Percentiles rank a stretch among this genome's conserved stretches.
These are phyloP conservation scores for Leccinum aurantiacum DNA, from an alignment of 768 basidiomycete species.

Conservation along the genomic window DNA sequence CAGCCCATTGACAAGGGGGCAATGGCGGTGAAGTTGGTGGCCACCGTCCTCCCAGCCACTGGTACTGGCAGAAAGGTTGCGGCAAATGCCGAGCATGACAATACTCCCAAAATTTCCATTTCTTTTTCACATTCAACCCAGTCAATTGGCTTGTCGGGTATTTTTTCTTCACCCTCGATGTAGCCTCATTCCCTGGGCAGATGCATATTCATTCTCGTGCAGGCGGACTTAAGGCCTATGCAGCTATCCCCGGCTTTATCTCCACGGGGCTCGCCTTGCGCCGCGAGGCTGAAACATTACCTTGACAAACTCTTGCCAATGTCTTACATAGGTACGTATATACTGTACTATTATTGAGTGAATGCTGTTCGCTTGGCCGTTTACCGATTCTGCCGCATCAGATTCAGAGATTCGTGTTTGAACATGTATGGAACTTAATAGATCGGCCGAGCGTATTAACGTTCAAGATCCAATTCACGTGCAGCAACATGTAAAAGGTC, in stretches of 20 bases:
- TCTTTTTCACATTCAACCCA: conserved; percentile 14
- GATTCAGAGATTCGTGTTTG: neutral
- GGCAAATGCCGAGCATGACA: conserved; percentile 2
- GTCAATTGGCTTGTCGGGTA: conserved; percentile 32
- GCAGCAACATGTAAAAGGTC: neutral
- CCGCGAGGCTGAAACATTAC: conserved; percentile 13
- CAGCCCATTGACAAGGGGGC: neutral
- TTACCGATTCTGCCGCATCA: neutral
- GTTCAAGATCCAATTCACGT: neutral
- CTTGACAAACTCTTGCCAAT: neutral
- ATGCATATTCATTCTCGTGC: conserved; percentile 18
- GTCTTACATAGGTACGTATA: conserved; percentile 13
- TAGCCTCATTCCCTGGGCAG: conserved; percentile 38
- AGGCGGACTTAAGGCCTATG: neutral
- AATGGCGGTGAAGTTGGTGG: neutral
- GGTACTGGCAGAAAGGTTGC: neutral
- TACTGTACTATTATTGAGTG: neutral
- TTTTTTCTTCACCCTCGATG: conserved; percentile 11
- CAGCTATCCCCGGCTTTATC: conserved; percentile 1
- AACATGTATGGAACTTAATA: neutral
- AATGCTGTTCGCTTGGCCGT: neutral
- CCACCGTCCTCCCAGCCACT: no score
- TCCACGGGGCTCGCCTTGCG: neutral
- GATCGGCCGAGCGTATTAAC: neutral
- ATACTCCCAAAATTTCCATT: no score